Evolutionary conservation across 306 rosid species (phyloP).

Genomic region (Vigna unguiculata): DNA sequence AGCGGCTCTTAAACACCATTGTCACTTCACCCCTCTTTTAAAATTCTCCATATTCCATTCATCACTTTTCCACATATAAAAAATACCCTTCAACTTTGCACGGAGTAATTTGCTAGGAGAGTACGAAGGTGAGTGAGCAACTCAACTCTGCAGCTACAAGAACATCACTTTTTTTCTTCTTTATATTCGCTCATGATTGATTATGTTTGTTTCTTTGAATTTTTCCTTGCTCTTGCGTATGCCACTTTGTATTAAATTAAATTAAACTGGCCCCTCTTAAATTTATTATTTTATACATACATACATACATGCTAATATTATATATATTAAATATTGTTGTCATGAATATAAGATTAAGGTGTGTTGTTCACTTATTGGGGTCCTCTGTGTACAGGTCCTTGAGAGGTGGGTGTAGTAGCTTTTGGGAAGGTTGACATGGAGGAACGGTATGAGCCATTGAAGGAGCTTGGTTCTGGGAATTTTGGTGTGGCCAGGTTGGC

Average conservation of each 20-base stretch:
- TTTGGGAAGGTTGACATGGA: constrained; percentile 67
- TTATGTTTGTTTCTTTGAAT: constrained; percentile 41
- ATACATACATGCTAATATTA: neutral
- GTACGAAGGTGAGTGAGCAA: neutral
- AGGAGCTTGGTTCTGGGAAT: constrained; percentile 96
- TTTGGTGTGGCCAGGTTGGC: constrained; percentile 97
- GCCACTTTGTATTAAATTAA: constrained; percentile 22
- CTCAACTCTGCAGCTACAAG: neutral
- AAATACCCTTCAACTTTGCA: neutral
- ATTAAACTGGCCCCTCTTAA: constrained; percentile 16
- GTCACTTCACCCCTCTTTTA: neutral
- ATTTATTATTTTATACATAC: neutral
- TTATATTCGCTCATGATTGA: constrained; percentile 16
- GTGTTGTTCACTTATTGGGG: constrained; percentile 26
- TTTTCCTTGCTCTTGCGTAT: constrained; percentile 39
- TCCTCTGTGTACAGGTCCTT: constrained; percentile 1
- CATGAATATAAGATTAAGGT: neutral
- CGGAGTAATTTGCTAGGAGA: neutral
- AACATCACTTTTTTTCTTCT: constrained; percentile 8
- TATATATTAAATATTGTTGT: neutral
- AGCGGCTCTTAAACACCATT: neutral
- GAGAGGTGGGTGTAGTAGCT: constrained; percentile 7
- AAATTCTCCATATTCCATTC: neutral
- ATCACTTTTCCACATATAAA: neutral
- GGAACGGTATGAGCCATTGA: constrained; percentile 84